A percentile compares a stretch with the other conserved stretches of the same genome.
Conservation (phyloP, 176 grass and related monocot species). For the Aegilops tauschii region DNA sequence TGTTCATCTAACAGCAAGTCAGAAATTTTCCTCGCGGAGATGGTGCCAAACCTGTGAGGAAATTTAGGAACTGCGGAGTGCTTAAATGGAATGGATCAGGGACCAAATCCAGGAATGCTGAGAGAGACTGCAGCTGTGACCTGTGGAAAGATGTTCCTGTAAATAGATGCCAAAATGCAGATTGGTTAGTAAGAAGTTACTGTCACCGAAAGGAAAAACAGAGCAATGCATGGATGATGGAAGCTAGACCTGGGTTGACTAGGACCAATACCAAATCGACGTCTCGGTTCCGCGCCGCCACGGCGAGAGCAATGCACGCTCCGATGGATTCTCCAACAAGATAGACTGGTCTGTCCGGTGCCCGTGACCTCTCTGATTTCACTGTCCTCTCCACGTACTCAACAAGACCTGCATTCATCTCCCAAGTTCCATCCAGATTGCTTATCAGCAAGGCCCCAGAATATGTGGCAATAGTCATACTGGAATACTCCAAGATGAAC, state of each 20-base stretch:
- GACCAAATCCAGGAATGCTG: conserved; percentile 37
- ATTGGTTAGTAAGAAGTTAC: neutral
- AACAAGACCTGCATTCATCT: conserved; percentile 47
- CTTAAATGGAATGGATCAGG: conserved; percentile 56
- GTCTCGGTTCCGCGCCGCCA: conserved; percentile 64
- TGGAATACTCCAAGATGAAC: neutral
- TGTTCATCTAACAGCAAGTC: neutral
- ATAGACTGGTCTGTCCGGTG: conserved; percentile 63
- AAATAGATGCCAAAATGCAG: neutral
- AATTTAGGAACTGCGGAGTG: conserved; percentile 50
- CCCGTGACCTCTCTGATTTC: conserved; percentile 46
- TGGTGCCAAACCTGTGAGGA: conserved; percentile 56
- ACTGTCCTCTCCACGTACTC: conserved; percentile 69
- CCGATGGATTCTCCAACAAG: conserved; percentile 83
- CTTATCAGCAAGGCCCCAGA: neutral
- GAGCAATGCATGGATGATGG: neutral
- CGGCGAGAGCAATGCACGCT: conserved; percentile 76
- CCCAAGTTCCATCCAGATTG: neutral
- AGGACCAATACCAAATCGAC: conserved; percentile 71
- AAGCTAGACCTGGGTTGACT: conserved; percentile 80
- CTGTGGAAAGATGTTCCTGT: conserved; percentile 65
- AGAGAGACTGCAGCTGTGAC: conserved; percentile 50
- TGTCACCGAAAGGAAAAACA: neutral
- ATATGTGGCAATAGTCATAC: neutral
- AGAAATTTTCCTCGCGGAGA: neutral